phyloP scores from a whole-genome alignment of 1,139 yeast species.

The Saccharomyces hybrid region DNA sequence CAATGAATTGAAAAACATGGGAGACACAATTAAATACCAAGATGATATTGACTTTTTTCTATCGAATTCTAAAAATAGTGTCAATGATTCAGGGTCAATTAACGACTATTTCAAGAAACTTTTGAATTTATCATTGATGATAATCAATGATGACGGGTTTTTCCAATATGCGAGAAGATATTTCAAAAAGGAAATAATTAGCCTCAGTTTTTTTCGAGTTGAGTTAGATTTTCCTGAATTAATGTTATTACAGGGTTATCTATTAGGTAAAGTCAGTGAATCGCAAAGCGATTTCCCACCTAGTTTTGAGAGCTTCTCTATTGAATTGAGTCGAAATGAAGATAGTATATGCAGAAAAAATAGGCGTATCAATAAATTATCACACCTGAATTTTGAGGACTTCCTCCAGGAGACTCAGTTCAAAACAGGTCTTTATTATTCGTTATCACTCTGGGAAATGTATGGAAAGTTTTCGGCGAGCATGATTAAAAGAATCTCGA shows the following conservation, averaged over 20 bases:
- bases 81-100: constrained; percentile 4
- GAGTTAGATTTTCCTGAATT: constrained; percentile 6
- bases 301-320: constrained; percentile 7
- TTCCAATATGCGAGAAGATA: constrained; percentile 15
- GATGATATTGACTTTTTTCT: constrained; percentile 27
- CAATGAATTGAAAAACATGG: constrained; percentile 25
- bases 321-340: constrained; percentile 4
- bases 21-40: constrained; percentile 24
- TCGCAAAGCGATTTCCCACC: constrained; percentile 6
- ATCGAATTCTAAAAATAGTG: constrained; percentile 6
- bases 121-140: constrained; percentile 18
- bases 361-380: constrained; percentile 10
- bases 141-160: constrained; percentile 16
- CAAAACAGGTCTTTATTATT: constrained; percentile 11
- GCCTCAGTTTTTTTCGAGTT: constrained; percentile 15
- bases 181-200: constrained; percentile 16
- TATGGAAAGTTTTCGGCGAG: not conserved
- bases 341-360: constrained; percentile 5
- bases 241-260: constrained; percentile 15
- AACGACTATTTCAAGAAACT: constrained; percentile 11
- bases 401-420: constrained; percentile 11
- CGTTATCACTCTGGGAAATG: constrained; percentile 13
- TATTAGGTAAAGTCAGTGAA: constrained; percentile 8
- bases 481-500: not conserved
- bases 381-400: constrained; percentile 17